Conservation (phyloP, 176 grass and related monocot genomes). For the Eleusine coracana region DNA sequence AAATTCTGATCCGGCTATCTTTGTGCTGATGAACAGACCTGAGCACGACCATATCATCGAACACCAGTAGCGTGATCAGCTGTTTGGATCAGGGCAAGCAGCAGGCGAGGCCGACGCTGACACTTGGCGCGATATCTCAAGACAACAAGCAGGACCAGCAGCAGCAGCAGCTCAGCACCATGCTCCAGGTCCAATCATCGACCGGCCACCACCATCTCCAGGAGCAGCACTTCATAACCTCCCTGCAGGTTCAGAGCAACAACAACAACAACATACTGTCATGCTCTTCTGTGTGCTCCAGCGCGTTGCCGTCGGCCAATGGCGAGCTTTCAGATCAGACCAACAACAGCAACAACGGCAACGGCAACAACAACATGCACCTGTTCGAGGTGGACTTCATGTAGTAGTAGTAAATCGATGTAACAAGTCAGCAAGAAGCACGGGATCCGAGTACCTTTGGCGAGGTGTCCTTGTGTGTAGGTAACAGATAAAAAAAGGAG, state of each 20-base stretch:
- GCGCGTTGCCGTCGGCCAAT: slow-evolving; percentile 31
- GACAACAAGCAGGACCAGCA: slow-evolving; percentile 26
- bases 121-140: slow-evolving; percentile 33
- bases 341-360: not conserved
- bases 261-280: slow-evolving; percentile 46
- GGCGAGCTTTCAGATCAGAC: slow-evolving; percentile 49
- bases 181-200: slow-evolving; percentile 42
- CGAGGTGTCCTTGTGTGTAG: slow-evolving; percentile 43
- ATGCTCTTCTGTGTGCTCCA: slow-evolving; percentile 51
- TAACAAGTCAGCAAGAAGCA: not conserved
- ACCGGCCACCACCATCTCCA: slow-evolving; percentile 14
- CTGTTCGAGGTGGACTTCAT: slow-evolving; percentile 66
- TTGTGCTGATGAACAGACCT: slow-evolving; percentile 6
- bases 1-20: not conserved
- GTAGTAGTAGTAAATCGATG: not conserved
- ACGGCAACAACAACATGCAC: slow-evolving; percentile 26
- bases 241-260: slow-evolving; percentile 18
- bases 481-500: slow-evolving; percentile 33
- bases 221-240: slow-evolving; percentile 37
- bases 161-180: slow-evolving; percentile 29
- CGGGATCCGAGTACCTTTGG: not conserved
- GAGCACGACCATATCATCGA: slow-evolving; percentile 51
- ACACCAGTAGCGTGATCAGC: slow-evolving; percentile 57
- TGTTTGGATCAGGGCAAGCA: slow-evolving; percentile 45
- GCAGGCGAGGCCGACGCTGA: slow-evolving; percentile 49